Percentiles rank a stretch among this genome's conserved stretches.
These are phyloP conservation scores for Bonia amplexicaulis DNA, from an alignment of 176 grass and related monocot genomes.

Conservation along the genomic window DNA sequence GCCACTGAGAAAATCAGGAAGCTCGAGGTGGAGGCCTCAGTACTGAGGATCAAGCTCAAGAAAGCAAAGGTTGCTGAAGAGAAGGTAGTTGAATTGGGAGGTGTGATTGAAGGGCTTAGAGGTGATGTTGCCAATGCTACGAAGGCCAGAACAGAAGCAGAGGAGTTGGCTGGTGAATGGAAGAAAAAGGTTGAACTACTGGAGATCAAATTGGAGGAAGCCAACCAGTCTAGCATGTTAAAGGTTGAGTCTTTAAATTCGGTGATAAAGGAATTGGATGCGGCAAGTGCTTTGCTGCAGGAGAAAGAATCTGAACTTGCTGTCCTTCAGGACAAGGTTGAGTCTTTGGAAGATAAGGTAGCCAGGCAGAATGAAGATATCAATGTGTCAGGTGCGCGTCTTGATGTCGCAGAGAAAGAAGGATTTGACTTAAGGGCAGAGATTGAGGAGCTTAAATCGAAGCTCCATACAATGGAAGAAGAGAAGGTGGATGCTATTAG, in stretches of 20 bases:
- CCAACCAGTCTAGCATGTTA: constrained; percentile 42
- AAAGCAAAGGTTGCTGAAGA: constrained; percentile 50
- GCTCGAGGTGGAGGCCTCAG: constrained; percentile 43
- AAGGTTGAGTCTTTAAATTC: constrained; percentile 57
- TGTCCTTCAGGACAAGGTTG: constrained; percentile 53
- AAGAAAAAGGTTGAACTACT: constrained; percentile 53
- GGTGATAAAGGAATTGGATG: constrained; percentile 56
- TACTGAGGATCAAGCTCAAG: constrained; percentile 45
- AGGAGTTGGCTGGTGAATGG: constrained; percentile 38
- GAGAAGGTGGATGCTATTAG: constrained; percentile 38
- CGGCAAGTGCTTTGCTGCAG: constrained; percentile 43
- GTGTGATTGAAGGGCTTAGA: constrained; percentile 46
- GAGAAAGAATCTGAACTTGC: constrained; percentile 57
- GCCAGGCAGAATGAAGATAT: constrained; percentile 50
- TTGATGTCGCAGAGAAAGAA: constrained; percentile 57
- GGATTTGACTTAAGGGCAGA: constrained; percentile 33
- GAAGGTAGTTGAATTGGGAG: constrained; percentile 42
- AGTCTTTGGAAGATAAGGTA: constrained; percentile 57
- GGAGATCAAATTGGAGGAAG: constrained; percentile 64
- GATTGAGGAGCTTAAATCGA: constrained; percentile 49
- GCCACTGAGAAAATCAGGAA: constrained; percentile 37
- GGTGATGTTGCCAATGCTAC: constrained; percentile 41
- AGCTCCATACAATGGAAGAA: constrained; percentile 41
- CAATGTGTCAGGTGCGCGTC: constrained; percentile 5
- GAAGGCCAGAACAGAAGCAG: constrained; percentile 30